Evolutionary conservation across 306 rosid genomes (phyloP), one percentile per base, ranked within the genome.

Genomic region (Ormosia emarginata): DNA sequence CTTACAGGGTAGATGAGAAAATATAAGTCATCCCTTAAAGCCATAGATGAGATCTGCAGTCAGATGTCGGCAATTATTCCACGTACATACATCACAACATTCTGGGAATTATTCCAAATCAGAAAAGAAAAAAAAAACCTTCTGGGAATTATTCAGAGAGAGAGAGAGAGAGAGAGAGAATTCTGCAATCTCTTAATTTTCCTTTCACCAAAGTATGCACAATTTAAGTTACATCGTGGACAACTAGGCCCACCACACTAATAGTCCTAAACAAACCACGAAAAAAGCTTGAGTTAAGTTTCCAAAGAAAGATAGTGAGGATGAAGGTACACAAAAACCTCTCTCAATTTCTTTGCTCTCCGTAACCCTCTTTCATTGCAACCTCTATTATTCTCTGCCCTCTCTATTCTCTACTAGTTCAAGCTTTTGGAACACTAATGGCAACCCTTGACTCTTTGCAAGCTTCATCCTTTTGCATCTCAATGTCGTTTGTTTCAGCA

Each of bases 401-500:
- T 74, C 4, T 66, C 64, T 67, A 65, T 40, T 75, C 49, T 78
- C 61, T 36, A 36, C n/a, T 37, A 2, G 2, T 49, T 84, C 33
- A 82, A 75, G 57, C 84, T 82, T 84, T 89, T 75, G 88, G 56
- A 75, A 37, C 89, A 84, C 9, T 67, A 32, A 75, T 69, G 7
- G 58, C 77, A 15, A 57, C 73, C 64, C 33, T 82, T 14, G 77
- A 29, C 5, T 80, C 86, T 32, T 81, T 76, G 6, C 12, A 41
- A 43, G 30, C 62, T 85, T 84, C 81, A 67, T 74, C 75, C 71
- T 87, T 88, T 56, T 85, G 89, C 91, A 86, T 82, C 67, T 89
- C 89, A 18, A 81, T 73, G 56, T 76, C 85, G 71, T 83, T 82
- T 33, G 43, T 53, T 59, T 90, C 90, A 49, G 32, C 67, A 17